phyloP scores from a whole-genome alignment of 805 yeast species.

The Zygosaccharomyces bailii region DNA sequence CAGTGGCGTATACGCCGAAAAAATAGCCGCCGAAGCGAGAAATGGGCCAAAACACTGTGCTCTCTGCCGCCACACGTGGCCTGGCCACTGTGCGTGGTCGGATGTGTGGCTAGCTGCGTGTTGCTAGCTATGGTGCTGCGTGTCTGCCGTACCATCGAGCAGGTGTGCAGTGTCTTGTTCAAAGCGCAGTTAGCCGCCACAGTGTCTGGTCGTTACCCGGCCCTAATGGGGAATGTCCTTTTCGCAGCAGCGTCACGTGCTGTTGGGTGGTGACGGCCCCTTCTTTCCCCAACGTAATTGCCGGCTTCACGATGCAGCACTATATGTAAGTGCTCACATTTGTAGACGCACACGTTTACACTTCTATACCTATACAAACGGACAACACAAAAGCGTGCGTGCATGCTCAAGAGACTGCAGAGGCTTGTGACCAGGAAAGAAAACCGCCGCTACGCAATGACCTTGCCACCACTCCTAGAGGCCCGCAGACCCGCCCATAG shows the following conservation, averaged over 20 bases:
- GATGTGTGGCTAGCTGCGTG: neutral
- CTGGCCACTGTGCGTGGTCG: slow-evolving; percentile 3
- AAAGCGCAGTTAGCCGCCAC: slow-evolving; percentile 5
- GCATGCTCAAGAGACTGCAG: neutral
- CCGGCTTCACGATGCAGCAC: neutral
- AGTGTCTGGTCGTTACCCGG: neutral
- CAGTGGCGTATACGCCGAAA: neutral
- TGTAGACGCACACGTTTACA: neutral
- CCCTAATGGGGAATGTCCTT: neutral
- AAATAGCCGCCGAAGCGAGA: neutral
- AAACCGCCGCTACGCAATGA: slow-evolving; percentile 3
- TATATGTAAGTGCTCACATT: neutral
- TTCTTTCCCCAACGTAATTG: neutral
- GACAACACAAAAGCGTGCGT: neutral
- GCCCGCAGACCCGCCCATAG: slow-evolving; percentile 32
- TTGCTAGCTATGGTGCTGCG: neutral
- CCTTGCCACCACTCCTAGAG: slow-evolving; percentile 29
- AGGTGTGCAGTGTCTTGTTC: neutral
- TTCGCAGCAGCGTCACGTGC: neutral
- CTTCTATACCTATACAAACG: neutral
- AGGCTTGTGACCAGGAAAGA: neutral
- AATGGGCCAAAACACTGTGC: neutral
- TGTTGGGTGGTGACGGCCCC: neutral
- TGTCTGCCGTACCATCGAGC: slow-evolving; percentile 5
- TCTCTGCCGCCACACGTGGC: slow-evolving; percentile 3